Evolutionary conservation across 345 rosid genomes (phyloP).

Genomic region (Fremontodendron californicum): DNA sequence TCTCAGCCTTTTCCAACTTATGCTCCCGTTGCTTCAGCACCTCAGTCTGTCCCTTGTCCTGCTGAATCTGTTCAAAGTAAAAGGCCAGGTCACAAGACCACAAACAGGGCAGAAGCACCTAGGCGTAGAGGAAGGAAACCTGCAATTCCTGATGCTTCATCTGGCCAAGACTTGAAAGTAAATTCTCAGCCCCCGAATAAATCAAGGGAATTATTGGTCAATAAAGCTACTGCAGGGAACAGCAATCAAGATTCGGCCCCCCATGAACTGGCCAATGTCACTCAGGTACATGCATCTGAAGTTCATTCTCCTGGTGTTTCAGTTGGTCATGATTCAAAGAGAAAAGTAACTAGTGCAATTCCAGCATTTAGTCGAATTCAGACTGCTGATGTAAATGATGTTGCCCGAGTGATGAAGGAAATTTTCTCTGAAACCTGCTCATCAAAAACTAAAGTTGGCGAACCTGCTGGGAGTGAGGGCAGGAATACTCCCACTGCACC

Average conservation of each 20-base stretch:
- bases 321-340: conserved; percentile 31
- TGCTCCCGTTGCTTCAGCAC: conserved; percentile 21
- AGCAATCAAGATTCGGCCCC: conserved; percentile 35
- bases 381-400: conserved; percentile 57
- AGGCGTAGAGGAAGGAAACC: conserved; percentile 51
- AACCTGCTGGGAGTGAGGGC: conserved; percentile 30
- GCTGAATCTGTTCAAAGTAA: conserved; percentile 25
- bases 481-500: conserved; percentile 25
- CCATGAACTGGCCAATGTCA: conserved; percentile 25
- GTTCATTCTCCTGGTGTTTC: conserved; percentile 21
- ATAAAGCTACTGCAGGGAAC: conserved; percentile 22
- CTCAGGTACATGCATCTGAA: conserved; percentile 27
- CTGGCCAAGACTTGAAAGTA: conserved; percentile 27
- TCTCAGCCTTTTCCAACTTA: conserved; percentile 26
- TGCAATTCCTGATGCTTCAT: conserved; percentile 24
- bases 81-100: conserved; percentile 44
- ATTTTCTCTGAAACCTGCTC: conserved; percentile 60
- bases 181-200: conserved; percentile 23
- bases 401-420: conserved; percentile 74
- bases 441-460: conserved; percentile 43
- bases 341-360: conserved; percentile 26
- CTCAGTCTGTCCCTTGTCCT: conserved; percentile 19
- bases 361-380: conserved; percentile 41
- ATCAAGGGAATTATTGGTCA: conserved; percentile 27
- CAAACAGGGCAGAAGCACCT: conserved; percentile 39